A percentile compares a stretch with the other conserved stretches of the same genome.
phyloP scores from a whole-genome alignment of 208 protist species.

The Angomonas ambiguus region DNA sequence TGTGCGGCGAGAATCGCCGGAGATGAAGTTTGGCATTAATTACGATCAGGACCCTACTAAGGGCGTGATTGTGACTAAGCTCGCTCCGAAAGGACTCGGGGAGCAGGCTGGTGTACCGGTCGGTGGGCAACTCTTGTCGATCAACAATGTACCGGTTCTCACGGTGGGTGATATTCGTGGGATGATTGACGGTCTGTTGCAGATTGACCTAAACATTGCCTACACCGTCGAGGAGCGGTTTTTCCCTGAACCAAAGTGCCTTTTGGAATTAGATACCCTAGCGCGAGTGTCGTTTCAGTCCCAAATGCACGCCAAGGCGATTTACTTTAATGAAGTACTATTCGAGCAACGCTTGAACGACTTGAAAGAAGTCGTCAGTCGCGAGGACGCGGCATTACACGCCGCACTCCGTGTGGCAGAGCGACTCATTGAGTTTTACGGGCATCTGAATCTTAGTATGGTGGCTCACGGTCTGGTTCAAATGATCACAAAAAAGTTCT shows the following conservation, averaged over 20 bases:
- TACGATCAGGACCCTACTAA: slow-evolving; percentile 71
- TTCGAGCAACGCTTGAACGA: slow-evolving; percentile 62
- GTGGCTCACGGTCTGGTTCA: slow-evolving; percentile 78
- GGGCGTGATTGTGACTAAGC: slow-evolving; percentile 81
- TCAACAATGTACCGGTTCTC: slow-evolving; percentile 60
- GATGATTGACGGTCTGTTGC: slow-evolving; percentile 65
- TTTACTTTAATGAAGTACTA: slow-evolving; percentile 87
- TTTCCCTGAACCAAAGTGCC: slow-evolving; percentile 29
- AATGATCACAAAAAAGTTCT: slow-evolving; percentile 68
- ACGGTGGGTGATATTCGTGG: slow-evolving; percentile 73
- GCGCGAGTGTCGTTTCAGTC: slow-evolving; percentile 69
- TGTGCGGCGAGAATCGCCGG: slow-evolving; percentile 42
- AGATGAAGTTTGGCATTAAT: slow-evolving; percentile 87
- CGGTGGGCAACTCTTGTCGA: slow-evolving; percentile 57
- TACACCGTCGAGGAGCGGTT: slow-evolving; percentile 53
- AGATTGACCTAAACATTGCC: slow-evolving; percentile 58
- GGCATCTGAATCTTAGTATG: slow-evolving; percentile 81
- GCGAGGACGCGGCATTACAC: slow-evolving; percentile 46
- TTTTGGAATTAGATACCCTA: slow-evolving; percentile 74
- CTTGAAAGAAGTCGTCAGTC: slow-evolving; percentile 22
- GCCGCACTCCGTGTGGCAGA: slow-evolving; percentile 54
- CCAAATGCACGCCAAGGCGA: slow-evolving; percentile 82
- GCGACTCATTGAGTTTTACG: slow-evolving; percentile 82
- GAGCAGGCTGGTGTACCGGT: slow-evolving; percentile 64
- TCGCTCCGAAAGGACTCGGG: slow-evolving; percentile 70